These are phyloP conservation scores for Galerina marginata DNA, from an alignment of 768 basidiomycete genomes.

Conservation along the genomic window DNA sequence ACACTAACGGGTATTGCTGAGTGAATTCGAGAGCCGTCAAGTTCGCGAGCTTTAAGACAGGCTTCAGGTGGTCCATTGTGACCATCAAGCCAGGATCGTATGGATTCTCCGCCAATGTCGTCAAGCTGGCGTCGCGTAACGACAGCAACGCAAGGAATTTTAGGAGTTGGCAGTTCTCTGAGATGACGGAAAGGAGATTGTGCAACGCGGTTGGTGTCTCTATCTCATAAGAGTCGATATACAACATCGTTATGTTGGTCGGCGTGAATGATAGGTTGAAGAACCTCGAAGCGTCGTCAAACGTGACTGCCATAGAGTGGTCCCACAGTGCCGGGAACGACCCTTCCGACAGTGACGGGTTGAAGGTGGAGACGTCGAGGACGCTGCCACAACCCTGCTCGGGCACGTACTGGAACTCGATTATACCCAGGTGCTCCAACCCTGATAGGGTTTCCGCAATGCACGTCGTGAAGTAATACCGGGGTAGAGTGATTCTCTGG, in stretches of 20 bases:
- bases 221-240: slow-evolving; percentile 52
- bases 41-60: slow-evolving; percentile 39
- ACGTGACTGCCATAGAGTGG: slow-evolving; percentile 50
- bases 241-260: slow-evolving; percentile 52
- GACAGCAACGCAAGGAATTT: slow-evolving; percentile 49
- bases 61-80: slow-evolving; percentile 39
- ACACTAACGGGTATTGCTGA: slow-evolving; percentile 42
- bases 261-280: slow-evolving; percentile 52
- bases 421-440: slow-evolving; percentile 43
- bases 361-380: slow-evolving; percentile 48
- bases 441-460: slow-evolving; percentile 53
- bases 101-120: slow-evolving; percentile 14
- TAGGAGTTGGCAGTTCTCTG: slow-evolving; percentile 54
- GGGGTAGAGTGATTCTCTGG: slow-evolving; percentile 53
- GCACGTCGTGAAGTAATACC: slow-evolving; percentile 52
- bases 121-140: slow-evolving; percentile 23
- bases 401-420: slow-evolving; percentile 61
- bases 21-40: slow-evolving; percentile 41
- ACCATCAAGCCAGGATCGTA: slow-evolving; percentile 33
- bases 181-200: slow-evolving; percentile 47
- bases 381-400: slow-evolving; percentile 53
- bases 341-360: slow-evolving; percentile 48
- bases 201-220: slow-evolving; percentile 48
- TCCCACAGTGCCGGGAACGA: slow-evolving; percentile 61
- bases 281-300: slow-evolving; percentile 51